phyloP scores from a whole-genome alignment of 768 basidiomycete species.

The Boletus patriciae region DNA sequence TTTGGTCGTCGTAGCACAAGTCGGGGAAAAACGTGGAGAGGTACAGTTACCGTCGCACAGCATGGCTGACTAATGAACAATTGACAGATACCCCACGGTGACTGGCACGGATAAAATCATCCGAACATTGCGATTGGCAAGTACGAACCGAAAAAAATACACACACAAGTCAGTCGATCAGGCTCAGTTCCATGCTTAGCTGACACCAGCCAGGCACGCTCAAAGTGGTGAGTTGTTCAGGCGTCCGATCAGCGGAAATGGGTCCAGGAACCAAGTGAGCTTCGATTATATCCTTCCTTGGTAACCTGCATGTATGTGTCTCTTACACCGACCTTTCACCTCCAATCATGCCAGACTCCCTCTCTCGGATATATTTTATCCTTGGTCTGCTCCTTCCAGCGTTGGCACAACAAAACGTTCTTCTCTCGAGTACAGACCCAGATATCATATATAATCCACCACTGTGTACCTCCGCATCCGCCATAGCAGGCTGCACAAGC shows the following conservation, averaged over 20 bases:
- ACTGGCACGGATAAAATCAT: too few species aligned
- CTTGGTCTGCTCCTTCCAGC: conserved; percentile 9
- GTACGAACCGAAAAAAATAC: background rate
- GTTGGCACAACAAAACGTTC: conserved; percentile 24
- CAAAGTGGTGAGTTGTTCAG: background rate
- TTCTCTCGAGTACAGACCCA: conserved; percentile 21
- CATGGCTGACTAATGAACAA: conserved; percentile 14
- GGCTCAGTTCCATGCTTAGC: background rate
- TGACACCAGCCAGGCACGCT: background rate
- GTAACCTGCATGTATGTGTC: conserved; percentile 1
- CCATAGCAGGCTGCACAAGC: conserved; percentile 20
- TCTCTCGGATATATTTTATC: conserved; percentile 15
- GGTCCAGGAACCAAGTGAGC: conserved; percentile 1
- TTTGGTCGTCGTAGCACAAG: background rate
- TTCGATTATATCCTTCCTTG: conserved; percentile 1
- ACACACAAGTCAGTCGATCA: background rate
- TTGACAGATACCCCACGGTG: background rate
- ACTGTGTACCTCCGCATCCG: conserved; percentile 17
- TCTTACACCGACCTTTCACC: conserved; percentile 2
- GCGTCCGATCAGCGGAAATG: conserved; percentile 11
- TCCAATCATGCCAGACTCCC: conserved; percentile 25
- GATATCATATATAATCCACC: conserved; percentile 32
- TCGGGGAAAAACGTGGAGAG: background rate
- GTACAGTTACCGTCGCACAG: background rate
- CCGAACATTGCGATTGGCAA: background rate